phyloP scores from a whole-genome alignment of 305 asterid genomes.

The Ilex paraguariensis region DNA sequence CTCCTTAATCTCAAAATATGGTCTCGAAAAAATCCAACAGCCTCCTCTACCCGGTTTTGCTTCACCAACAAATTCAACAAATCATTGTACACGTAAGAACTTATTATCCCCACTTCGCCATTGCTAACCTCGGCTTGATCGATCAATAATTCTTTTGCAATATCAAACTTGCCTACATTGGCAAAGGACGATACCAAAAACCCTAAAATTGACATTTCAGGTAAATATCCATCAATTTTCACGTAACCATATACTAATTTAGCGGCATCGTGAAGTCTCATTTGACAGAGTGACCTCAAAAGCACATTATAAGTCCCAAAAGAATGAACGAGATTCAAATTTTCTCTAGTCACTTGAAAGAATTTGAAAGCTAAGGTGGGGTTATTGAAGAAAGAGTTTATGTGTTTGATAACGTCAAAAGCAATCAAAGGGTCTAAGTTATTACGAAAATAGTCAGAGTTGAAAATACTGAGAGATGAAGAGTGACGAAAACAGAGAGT shows the following conservation, averaged over 20 bases:
- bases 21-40: conserved; percentile 50
- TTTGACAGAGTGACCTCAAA: conserved; percentile 56
- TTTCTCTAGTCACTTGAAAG: conserved; percentile 53
- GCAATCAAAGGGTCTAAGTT: conserved; percentile 56
- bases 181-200: conserved; percentile 39
- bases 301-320: conserved; percentile 49
- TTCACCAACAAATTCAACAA: conserved; percentile 51
- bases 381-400: conserved; percentile 34
- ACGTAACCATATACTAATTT: conserved; percentile 38
- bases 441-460: conserved; percentile 53
- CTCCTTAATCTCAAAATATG: conserved; percentile 53
- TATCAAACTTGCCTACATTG: conserved; percentile 44
- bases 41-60: conserved; percentile 46
- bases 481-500: conserved; percentile 53
- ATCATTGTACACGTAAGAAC: conserved; percentile 52
- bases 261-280: conserved; percentile 53
- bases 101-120: conserved; percentile 32
- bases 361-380: conserved; percentile 70
- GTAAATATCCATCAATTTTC: conserved; percentile 53
- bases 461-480: conserved; percentile 36
- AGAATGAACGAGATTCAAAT: conserved; percentile 53
- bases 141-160: conserved; percentile 59
- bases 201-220: conserved; percentile 33
- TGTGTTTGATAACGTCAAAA: conserved; percentile 51
- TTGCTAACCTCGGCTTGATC: conserved; percentile 43